A percentile compares a stretch with the other conserved stretches of the same genome.
Evolutionary conservation across 1,284 basidiomycete species (phyloP).

Genomic region (Psilocybe mexicana): DNA sequence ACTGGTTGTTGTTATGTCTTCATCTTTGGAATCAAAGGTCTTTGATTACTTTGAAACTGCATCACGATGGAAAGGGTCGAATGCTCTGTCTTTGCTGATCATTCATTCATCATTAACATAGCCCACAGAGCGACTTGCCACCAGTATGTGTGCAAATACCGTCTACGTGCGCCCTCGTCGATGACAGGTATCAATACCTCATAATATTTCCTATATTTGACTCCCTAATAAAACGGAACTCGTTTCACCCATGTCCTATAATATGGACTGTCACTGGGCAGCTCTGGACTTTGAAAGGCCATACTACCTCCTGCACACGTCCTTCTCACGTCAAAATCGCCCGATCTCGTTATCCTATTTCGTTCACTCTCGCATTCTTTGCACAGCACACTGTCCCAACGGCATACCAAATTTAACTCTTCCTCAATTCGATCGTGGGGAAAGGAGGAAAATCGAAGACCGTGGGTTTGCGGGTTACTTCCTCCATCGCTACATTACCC

Average conservation of each 20-base stretch:
- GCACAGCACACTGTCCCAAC: conserved; percentile 3
- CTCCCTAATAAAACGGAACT: conserved; percentile 18
- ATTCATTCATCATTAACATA: not conserved
- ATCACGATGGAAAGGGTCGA: not conserved
- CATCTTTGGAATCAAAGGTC: not conserved
- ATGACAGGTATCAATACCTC: not conserved
- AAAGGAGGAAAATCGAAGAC: not conserved
- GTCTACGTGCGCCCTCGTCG: not conserved
- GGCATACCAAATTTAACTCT: conserved; percentile 15
- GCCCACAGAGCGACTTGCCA: not conserved
- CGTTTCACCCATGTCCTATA: conserved; percentile 1
- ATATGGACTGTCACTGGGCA: not conserved
- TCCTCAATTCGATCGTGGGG: conserved; percentile 18
- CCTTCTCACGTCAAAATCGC: conserved; percentile 13
- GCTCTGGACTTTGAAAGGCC: not conserved
- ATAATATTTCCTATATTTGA: not conserved
- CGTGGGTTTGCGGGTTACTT: conserved; percentile 3
- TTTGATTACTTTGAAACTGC: conserved; percentile 6
- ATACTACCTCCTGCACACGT: no score
- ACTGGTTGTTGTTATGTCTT: not conserved
- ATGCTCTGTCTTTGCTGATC: not conserved
- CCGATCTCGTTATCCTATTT: conserved; percentile 8
- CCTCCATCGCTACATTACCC: conserved; percentile 9
- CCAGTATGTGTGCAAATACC: not conserved
- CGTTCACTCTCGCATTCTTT: conserved; percentile 8